These are phyloP conservation scores for Citrus hindsii DNA, from an alignment of 345 rosid species.

Conservation along the genomic window DNA sequence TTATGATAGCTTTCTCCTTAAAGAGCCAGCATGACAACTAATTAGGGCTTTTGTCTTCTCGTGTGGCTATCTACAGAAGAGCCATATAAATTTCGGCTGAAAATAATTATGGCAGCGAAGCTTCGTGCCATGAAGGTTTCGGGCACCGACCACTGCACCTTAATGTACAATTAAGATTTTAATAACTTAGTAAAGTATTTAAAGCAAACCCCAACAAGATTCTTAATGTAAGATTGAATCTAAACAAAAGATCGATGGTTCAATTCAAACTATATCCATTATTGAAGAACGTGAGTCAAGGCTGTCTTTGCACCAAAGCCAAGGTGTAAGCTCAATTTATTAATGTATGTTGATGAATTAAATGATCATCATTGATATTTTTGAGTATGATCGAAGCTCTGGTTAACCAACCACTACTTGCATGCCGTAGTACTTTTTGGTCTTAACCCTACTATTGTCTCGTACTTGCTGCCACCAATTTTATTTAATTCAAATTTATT, in stretches of 20 bases:
- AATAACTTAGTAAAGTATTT: background rate
- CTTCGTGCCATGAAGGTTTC: conserved; percentile 35
- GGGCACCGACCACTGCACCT: conserved; percentile 40
- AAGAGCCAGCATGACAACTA: conserved; percentile 7
- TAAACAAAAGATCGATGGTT: conserved; percentile 7
- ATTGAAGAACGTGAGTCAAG: conserved; percentile 44
- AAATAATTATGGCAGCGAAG: conserved; percentile 19
- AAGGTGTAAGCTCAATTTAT: conserved; percentile 20
- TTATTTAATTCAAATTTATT: background rate
- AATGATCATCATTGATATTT: background rate
- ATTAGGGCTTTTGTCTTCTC: background rate
- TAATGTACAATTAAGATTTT: background rate
- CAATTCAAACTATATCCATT: conserved; percentile 2
- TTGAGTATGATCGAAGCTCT: conserved; percentile 6
- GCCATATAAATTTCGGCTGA: background rate
- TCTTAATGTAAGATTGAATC: conserved; percentile 35
- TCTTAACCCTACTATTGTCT: background rate
- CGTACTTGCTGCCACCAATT: background rate
- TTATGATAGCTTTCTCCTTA: background rate
- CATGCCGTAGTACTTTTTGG: background rate
- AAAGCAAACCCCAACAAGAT: conserved; percentile 25
- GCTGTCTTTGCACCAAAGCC: conserved; percentile 41
- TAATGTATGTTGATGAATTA: background rate
- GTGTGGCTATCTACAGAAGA: background rate
- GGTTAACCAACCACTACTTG: background rate